Evolutionary conservation across 352 stramenopile genomes (phyloP), one percentile per base, ranked within the genome.

Genomic region (Aphanomyces astaci): DNA sequence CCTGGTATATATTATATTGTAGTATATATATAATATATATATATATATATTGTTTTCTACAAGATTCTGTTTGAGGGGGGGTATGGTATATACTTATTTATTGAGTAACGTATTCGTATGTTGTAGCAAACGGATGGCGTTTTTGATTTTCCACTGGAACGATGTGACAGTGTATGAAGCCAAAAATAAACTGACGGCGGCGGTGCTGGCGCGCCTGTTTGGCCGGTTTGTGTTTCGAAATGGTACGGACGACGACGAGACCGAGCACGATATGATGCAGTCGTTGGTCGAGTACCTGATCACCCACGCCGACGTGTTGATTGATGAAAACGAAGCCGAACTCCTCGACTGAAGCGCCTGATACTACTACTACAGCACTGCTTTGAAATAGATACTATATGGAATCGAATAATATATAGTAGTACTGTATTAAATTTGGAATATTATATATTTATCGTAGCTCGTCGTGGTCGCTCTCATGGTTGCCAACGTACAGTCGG

Each of bases 141-240:
- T 81, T 52, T 63, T 93, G 64, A 78, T 93, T 27, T 89, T 87
- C 71, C 84, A 93, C 59, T 62, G 90, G 56, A 93, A 93, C 72
- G 84, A 93, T 66, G 81, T 93, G 45, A 87, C 83, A 53, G 80
- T 78, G 36, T 93, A 93, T 70, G 74, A 78, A n/a, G 78, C 78
- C 28, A 80, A 88, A 70, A 93, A 93, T 73, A 69, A 63, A 33
- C 88, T 93, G 79, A 75, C 87, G 68, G 81, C 84, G 15, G 68
- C 75, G 3, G 52, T 71, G 45, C 80, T 93, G 13, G 74, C 84
- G 2, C 49, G 64, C 22, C 72, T 80, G 31, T 93, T 93, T 56
- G 24, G 72, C 30, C 70, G 82, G 15, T 87, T 74, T 48, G 76
- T 93, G 31, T 64, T 93, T n/a, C 78, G 79, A 0, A n/a, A n/a